Base-by-base conservation (phyloP, 306 rosid genomes). In the Ormosia emarginata region DNA sequence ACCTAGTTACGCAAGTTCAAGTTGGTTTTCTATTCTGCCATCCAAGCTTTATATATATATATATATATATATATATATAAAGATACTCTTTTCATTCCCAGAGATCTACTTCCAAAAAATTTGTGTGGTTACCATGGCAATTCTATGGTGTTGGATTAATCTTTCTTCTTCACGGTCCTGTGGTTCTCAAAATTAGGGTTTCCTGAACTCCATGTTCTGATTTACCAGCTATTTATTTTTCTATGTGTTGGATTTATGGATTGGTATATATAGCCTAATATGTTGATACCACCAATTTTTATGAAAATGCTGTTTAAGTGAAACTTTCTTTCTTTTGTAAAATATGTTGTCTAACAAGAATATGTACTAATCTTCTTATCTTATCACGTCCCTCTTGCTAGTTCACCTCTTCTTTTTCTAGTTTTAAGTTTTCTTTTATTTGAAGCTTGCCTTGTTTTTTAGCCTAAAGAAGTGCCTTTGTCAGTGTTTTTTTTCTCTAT, bases 131-230 rank as follows among this genome's bases (percentile, higher is more conserved):
- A 8, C n/a, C 43, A 4, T 46, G 13, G 24, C n/a, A 36, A 63
- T 47, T 75, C 30, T 39, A 39, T 66, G 4, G 34, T 9, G 10
- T 36, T 58, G 12, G 55, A 33, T 61, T 47, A 59, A 10, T 50
- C 8, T 33, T 69, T 18, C 30, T 61, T 61, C 52, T 1, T 66
- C 41, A 12, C 14, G 69, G 13, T 58, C 34, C 50, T 30, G 59
- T 1, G 15, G n/a, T 70, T 50, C 49, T 29, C 58, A 50, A 37
- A 49, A 36, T 55, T 77, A 83, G 82, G 86, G 79, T 77, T 83
- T 44, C 67, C 61, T 69, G 30, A 47, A 37, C 30, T 32, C 17
- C 2, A 6, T 67, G 77, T 11, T 34, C 5, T 58, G 7, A 47
- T 57, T 18, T 61, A 7, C 7, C 8, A 9, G 11, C 9, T 57